Percentiles rank a stretch among this genome's conserved stretches.
Evolutionary conservation across 768 basidiomycete genomes (phyloP).

Genomic region (Suillus luteus): DNA sequence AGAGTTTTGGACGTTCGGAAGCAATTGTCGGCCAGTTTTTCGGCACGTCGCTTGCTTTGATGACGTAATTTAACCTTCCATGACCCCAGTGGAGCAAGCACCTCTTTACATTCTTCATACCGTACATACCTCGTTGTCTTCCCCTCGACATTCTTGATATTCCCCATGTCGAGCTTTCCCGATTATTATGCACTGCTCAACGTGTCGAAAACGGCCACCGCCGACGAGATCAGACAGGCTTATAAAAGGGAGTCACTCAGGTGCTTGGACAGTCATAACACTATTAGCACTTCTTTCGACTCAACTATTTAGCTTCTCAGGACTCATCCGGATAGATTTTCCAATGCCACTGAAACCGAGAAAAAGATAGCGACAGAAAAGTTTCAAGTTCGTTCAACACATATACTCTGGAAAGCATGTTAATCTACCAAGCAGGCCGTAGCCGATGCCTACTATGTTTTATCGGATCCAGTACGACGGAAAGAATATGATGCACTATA

Average conservation of each 20-base stretch:
- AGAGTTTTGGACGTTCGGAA: no score
- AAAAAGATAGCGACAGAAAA: slow-evolving; percentile 76
- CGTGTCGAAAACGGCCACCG: slow-evolving; percentile 55
- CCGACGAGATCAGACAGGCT: slow-evolving; percentile 73
- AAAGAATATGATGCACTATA: slow-evolving; percentile 74
- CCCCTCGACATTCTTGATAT: slow-evolving; percentile 7
- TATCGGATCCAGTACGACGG: slow-evolving; percentile 75
- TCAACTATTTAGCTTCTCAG: slow-evolving; percentile 41
- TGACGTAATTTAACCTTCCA: neutral
- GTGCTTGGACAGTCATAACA: slow-evolving; percentile 35
- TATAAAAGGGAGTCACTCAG: slow-evolving; percentile 81
- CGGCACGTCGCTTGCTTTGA: neutral
- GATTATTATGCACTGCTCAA: slow-evolving; percentile 75
- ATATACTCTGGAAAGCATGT: neutral
- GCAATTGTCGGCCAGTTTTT: no score
- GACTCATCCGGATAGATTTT: slow-evolving; percentile 87
- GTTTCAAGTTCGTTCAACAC: slow-evolving; percentile 64
- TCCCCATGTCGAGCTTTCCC: slow-evolving; percentile 72
- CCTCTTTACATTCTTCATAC: neutral
- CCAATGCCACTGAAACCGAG: slow-evolving; percentile 69
- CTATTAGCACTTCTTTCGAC: slow-evolving; percentile 11
- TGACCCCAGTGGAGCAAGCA: neutral
- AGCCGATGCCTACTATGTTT: slow-evolving; percentile 93
- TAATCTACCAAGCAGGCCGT: slow-evolving; percentile 53
- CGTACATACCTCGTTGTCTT: neutral